phyloP scores from a whole-genome alignment of 495 filamentous ascomycete genomes.

The Penicillium simplicissimum region DNA sequence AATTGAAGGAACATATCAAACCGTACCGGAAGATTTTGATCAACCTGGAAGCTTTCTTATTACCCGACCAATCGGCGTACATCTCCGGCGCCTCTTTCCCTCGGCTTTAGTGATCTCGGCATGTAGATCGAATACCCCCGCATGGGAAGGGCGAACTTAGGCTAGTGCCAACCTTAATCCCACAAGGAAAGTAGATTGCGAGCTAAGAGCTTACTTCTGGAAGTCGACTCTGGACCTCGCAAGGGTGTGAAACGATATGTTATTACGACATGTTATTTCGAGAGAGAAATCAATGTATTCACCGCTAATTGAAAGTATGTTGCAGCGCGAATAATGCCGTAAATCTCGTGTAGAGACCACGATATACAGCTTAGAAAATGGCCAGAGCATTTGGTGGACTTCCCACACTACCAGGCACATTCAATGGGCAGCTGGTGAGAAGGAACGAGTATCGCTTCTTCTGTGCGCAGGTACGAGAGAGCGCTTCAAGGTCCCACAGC shows the following conservation, averaged over 20 bases:
- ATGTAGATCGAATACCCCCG: background rate
- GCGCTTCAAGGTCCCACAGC: conserved; percentile 12
- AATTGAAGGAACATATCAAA: no score
- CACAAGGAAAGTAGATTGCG: background rate
- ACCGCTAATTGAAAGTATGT: no score
- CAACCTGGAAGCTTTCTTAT: background rate
- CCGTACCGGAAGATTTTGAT: no score
- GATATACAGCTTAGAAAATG: conserved; percentile 21
- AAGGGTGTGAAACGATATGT: no score
- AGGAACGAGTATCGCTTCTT: conserved; percentile 40
- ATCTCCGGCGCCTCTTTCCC: background rate
- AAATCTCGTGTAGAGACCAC: no score
- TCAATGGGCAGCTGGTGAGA: conserved; percentile 42
- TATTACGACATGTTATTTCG: no score
- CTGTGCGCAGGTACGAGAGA: conserved; percentile 11
- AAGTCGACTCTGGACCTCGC: no score
- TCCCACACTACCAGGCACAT: conserved; percentile 42
- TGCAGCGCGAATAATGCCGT: background rate
- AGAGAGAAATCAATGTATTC: no score
- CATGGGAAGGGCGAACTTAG: background rate
- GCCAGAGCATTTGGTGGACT: conserved; percentile 37
- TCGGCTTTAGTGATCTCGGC: no score
- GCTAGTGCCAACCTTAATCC: background rate
- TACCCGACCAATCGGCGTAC: background rate
- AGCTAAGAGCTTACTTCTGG: no score